phyloP scores from a whole-genome alignment of 139 green algal species.

The Ettlia oleoabundans region DNA sequence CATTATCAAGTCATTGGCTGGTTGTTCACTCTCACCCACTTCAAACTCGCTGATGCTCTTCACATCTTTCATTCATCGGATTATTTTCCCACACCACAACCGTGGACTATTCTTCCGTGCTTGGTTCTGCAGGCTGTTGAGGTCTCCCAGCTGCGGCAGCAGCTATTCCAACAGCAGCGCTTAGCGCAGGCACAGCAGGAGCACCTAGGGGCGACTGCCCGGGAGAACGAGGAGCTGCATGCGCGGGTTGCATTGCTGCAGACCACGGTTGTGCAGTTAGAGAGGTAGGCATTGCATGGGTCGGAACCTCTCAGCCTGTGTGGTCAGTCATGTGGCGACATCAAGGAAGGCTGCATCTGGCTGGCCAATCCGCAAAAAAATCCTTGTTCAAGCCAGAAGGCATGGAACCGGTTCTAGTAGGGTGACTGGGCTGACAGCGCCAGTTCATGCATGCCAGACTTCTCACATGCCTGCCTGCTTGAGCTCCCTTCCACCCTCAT shows the following conservation, averaged over 20 bases:
- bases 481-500: background rate
- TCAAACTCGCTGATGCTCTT: background rate
- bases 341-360: too few relatives aligned
- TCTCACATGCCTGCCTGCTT: too few relatives aligned
- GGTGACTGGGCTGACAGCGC: too few relatives aligned
- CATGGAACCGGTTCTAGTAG: too few relatives aligned
- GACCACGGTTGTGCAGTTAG: constrained; percentile 3
- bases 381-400: too few relatives aligned
- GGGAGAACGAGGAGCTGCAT: constrained; percentile 36
- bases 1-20: too few relatives aligned
- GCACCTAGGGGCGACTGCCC: constrained; percentile 5
- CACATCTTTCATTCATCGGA: background rate
- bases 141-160: constrained; percentile 39
- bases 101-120: background rate
- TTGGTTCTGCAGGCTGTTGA: constrained; percentile 21
- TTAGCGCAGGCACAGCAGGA: background rate
- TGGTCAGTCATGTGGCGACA: too few relatives aligned
- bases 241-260: constrained; percentile 16
- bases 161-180: constrained; percentile 53
- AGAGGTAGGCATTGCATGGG: constrained; percentile 27
- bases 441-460: too few relatives aligned
- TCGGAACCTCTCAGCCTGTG: too few relatives aligned
- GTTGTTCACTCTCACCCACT: too few relatives aligned
- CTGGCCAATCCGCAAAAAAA: too few relatives aligned
- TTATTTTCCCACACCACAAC: background rate